Conservation (phyloP, 371 early-diverging fungal species). For the Mortierella sp. region DNA sequence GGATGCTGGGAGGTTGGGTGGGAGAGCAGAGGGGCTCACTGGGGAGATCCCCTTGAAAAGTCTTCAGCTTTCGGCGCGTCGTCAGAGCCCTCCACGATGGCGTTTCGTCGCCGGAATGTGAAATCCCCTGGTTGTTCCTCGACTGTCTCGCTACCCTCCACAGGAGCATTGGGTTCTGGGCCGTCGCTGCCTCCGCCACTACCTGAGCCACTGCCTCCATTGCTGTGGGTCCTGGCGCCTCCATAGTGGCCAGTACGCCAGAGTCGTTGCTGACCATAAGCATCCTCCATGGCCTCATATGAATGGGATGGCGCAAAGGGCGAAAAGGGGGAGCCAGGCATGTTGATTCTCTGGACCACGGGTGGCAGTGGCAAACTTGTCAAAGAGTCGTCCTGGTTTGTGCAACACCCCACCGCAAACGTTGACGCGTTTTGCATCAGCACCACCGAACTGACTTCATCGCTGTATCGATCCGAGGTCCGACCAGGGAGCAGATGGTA, state of each 20-base stretch:
- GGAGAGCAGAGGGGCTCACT: constrained; percentile 23
- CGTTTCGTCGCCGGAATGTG: constrained; percentile 50
- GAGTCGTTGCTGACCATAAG: constrained; percentile 4
- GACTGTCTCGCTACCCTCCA: constrained; percentile 34
- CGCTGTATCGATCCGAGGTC: constrained; percentile 2
- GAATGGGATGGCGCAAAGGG: constrained; percentile 18
- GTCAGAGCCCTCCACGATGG: constrained; percentile 50
- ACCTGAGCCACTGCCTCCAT: constrained; percentile 39
- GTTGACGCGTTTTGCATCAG: constrained; percentile 14
- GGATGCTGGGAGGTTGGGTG: background rate
- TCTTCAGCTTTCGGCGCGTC: constrained; percentile 51
- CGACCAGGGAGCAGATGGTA: constrained; percentile 4
- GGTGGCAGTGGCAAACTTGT: constrained; percentile 29
- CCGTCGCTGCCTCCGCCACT: constrained; percentile 38
- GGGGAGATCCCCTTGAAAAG: constrained; percentile 34
- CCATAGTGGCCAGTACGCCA: constrained; percentile 12
- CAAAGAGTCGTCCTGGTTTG: constrained; percentile 5
- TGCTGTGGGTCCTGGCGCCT: constrained; percentile 46
- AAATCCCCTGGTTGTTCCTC: constrained; percentile 39
- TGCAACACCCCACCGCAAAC: constrained; percentile 4
- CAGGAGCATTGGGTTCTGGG: constrained; percentile 14
- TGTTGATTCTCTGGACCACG: constrained; percentile 20
- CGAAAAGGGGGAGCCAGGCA: constrained; percentile 31
- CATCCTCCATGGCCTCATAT: constrained; percentile 14
- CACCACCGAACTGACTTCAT: constrained; percentile 11